Conservation (phyloP, 2,329 filamentous ascomycete genomes). For the Beauveria sp. region DNA sequence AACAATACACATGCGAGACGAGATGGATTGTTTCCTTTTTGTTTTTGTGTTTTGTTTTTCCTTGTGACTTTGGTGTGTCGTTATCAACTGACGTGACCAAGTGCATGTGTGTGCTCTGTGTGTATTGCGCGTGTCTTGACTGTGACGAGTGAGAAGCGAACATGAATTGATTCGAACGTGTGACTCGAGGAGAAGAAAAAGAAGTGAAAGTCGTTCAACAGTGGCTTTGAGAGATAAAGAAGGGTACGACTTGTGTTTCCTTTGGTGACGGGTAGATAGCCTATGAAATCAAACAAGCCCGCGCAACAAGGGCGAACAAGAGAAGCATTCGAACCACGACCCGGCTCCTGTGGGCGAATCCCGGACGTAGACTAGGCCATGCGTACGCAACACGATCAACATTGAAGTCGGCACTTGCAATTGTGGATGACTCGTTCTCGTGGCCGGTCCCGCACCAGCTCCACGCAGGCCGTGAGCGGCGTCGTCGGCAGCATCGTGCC, state of each 20-base stretch:
- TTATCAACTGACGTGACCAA: constrained; percentile 10
- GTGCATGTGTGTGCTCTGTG: neutral
- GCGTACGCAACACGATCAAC: neutral
- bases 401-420: neutral
- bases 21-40: neutral
- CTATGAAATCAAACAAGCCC: neutral
- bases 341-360: neutral
- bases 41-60: neutral
- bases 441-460: neutral
- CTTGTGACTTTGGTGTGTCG: constrained; percentile 6
- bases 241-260: neutral
- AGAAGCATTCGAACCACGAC: too few species aligned
- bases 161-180: neutral
- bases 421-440: neutral
- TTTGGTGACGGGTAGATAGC: neutral
- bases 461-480: neutral
- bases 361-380: neutral
- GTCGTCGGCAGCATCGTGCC: neutral
- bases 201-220: constrained; percentile 7
- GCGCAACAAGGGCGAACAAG: neutral
- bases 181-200: neutral
- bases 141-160: neutral
- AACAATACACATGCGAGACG: neutral
- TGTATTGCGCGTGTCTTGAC: neutral
- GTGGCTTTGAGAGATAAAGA: neutral